Evolutionary conservation across 75 land plant genomes (phyloP), one percentile per base, ranked within the genome.

Genomic region (Azolla pinnata): DNA sequence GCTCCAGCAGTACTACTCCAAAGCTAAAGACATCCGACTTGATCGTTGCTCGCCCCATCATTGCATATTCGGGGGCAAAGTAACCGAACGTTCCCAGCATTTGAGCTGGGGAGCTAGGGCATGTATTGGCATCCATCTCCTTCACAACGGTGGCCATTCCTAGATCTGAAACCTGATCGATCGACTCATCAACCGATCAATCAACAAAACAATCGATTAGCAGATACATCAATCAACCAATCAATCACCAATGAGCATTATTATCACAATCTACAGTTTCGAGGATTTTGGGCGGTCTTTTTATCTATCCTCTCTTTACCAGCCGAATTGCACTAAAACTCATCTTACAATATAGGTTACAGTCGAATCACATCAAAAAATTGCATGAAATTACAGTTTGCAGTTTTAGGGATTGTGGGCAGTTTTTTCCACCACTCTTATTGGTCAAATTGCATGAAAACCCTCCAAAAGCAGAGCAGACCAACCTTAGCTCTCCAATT

Each of bases 31-130:
- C 88, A 79, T 91, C 97, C 17, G 96, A 85, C 56, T 75, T 84
- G 1, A 75, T 67, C 16, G 89, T 82, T 14, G 88, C 81, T 70
- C 74, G 80, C 33, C 88, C 86, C 52, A 80, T 73, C 64, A 82
- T 76, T 50, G 84, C 97, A 74, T 87, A 91, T 66, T 91, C 97
- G 24, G 97, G 97, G 26, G 97, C 92, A 78, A 90, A 90, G 62
- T 90, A 90, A 35, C 97, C 97, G 59, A 85, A 82, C 24, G 97
- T 87, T 12, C 97, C 92, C 45, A 82, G 72, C 81, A 87, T 78
- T 61, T 77, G 65, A 29, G 81, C 82, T 32, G 81, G 92, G 55
- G 81, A 90, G 68, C 61, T 82, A 31, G 75, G 59, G 58, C 75
- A 73, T 32, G 78, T 83, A 8, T 78, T 57, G 35, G 64, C 10